Base-by-base conservation (phyloP, 2,329 filamentous ascomycete genomes). In the Scolecobasidium constrictum region DNA sequence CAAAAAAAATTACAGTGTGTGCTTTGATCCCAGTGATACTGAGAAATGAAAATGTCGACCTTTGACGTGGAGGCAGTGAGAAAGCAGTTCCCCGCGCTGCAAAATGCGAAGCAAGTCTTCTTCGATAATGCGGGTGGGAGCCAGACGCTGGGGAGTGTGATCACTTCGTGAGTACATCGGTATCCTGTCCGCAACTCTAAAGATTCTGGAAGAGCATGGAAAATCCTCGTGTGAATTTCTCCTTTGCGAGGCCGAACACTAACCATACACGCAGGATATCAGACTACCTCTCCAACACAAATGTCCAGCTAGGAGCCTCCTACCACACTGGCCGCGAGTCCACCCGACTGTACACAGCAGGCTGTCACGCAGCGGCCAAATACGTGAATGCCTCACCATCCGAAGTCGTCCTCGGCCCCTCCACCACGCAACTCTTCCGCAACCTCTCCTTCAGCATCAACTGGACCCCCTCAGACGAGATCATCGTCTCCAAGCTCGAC, bases 71-170 rank as follows among this genome's bases (percentile, higher is more conserved):
- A 66, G 6, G 62, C 65, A 38, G 69, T 73, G 21, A 71, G 79
- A 46, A 65, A 69, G 47, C 67, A 71, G 42, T 88, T 88, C 63
- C 83, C 83, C 23, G 80, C 82, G 12, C 60, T 88, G 31, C 61
- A 70, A 33, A 69, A 77, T 46, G n/a, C n/a, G n/a, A 66, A 77
- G 37, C 81, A 86, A 53, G 69, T 87, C 39, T 86, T 75, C 56
- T 73, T 88, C 50, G 83, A 90, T 55, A 88, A 88, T 55, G 84
- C 82, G 9, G 83, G 83, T 15, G 83, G 83, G 28, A 84, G 77
- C 54, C 83, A 88, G 53, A 70, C 76, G 1, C 63, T 88, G 3
- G 74, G 73, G 19, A 66, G 71, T 13, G 84, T 85, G 13, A 77
- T 81, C 45, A 72, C 82, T 43, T 71, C 73, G 78, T 83, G 57